These are phyloP conservation scores for Leersia perrieri DNA, from an alignment of 176 grass and related monocot species.

Conservation along the genomic window DNA sequence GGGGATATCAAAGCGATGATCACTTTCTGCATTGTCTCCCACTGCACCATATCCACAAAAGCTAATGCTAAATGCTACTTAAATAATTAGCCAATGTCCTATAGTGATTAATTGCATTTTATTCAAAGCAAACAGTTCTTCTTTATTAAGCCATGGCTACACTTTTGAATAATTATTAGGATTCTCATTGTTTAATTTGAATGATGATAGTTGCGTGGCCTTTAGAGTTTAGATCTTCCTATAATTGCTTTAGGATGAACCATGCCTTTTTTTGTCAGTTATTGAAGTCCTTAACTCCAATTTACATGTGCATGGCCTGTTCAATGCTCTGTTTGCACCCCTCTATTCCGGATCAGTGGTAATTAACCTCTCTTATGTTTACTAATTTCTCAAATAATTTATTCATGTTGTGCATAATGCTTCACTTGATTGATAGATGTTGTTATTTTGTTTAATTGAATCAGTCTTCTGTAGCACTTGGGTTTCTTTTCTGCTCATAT, in stretches of 20 bases:
- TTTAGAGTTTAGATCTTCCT: not conserved
- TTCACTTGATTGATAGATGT: not conserved
- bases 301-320: conserved; percentile 97
- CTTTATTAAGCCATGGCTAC: not conserved
- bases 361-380: conserved; percentile 33
- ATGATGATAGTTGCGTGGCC: not conserved
- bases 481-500: conserved; percentile 21
- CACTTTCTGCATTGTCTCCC: conserved; percentile 90
- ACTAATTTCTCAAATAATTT: conserved; percentile 1
- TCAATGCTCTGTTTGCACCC: conserved; percentile 91
- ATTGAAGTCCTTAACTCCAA: conserved; percentile 71
- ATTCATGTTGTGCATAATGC: not conserved
- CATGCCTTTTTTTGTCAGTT: conserved; percentile 9
- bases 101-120: not conserved
- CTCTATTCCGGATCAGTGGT: conserved; percentile 95
- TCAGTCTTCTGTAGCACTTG: conserved; percentile 9
- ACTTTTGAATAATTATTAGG: conserved; percentile 4
- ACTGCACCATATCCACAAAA: conserved; percentile 75
- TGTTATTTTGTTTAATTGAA: conserved; percentile 17
- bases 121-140: not conserved
- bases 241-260: not conserved
- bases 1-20: conserved; percentile 76
- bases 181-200: conserved; percentile 11
- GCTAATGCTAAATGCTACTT: conserved; percentile 6
- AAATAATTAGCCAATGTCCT: not conserved